These are phyloP conservation scores for Saturnispora quitensis DNA, from an alignment of 805 yeast species.

Conservation along the genomic window DNA sequence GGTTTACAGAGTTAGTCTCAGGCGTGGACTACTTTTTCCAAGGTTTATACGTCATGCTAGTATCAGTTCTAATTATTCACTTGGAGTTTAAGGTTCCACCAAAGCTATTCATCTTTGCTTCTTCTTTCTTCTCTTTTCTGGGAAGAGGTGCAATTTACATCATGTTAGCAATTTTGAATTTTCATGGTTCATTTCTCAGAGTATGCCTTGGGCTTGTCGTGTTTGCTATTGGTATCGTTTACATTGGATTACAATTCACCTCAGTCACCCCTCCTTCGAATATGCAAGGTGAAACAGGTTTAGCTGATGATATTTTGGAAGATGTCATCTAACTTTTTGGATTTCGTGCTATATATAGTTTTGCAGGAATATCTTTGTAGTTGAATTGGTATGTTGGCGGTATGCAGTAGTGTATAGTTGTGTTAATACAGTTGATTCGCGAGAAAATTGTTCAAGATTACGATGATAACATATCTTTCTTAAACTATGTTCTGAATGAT, in stretches of 20 bases:
- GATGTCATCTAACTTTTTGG: conserved; percentile 21
- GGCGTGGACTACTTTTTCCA: conserved; percentile 39
- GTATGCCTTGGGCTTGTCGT: conserved; percentile 49
- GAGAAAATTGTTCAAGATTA: not conserved
- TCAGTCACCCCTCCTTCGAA: conserved; percentile 74
- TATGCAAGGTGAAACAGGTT: conserved; percentile 50
- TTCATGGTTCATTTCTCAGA: conserved; percentile 45
- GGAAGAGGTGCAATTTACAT: conserved; percentile 63
- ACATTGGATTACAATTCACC: conserved; percentile 54
- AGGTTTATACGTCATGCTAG: conserved; percentile 46
- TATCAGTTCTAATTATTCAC: conserved; percentile 46
- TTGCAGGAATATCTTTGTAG: not conserved
- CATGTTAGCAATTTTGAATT: conserved; percentile 38
- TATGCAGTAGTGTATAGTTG: not conserved
- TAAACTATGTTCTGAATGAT: no score
- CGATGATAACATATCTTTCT: no score
- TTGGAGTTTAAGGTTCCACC: conserved; percentile 43
- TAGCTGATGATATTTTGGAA: conserved; percentile 26
- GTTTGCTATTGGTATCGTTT: conserved; percentile 52
- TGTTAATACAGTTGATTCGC: not conserved
- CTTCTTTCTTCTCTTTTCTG: conserved; percentile 60
- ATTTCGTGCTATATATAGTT: not conserved
- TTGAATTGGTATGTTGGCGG: not conserved
- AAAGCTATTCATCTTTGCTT: conserved; percentile 54
- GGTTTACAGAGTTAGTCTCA: conserved; percentile 39